Evolutionary conservation across 306 rosid genomes (phyloP).

Genomic region (Cyclanthera cordifolia): DNA sequence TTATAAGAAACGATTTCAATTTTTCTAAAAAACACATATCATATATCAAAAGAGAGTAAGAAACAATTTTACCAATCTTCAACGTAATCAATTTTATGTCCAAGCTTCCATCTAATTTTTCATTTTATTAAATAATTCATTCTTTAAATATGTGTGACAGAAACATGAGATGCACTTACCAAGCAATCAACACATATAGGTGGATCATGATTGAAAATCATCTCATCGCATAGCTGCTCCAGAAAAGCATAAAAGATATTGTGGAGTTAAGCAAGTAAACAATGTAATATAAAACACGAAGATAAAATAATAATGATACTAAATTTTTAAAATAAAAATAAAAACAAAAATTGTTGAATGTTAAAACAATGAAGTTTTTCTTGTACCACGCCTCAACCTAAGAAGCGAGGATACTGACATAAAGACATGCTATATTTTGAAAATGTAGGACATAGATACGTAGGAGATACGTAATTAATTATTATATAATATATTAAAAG

Average conservation of each 20-base stretch:
- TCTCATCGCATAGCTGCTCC: slow-evolving; percentile 81
- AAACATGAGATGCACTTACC: slow-evolving; percentile 42
- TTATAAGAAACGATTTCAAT: neutral
- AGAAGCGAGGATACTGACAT: no score
- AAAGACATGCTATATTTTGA: no score
- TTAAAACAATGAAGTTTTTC: neutral
- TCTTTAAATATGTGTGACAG: neutral
- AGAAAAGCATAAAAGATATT: slow-evolving; percentile 23
- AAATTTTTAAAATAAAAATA: neutral
- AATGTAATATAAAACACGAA: neutral
- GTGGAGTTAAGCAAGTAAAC: slow-evolving; percentile 19
- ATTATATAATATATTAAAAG: no score
- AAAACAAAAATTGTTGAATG: neutral
- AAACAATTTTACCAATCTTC: neutral
- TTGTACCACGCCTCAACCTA: neutral
- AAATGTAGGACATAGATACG: no score
- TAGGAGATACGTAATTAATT: no score
- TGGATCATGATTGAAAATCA: slow-evolving; percentile 84
- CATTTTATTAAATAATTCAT: neutral
- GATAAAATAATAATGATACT: no score
- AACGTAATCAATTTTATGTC: neutral
- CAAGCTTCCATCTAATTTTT: neutral
- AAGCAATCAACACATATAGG: slow-evolving; percentile 75
- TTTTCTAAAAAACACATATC: neutral
- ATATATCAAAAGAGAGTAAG: neutral